phyloP scores from a whole-genome alignment of 2,329 filamentous ascomycete species.

The Macrophomina phaseolina region DNA sequence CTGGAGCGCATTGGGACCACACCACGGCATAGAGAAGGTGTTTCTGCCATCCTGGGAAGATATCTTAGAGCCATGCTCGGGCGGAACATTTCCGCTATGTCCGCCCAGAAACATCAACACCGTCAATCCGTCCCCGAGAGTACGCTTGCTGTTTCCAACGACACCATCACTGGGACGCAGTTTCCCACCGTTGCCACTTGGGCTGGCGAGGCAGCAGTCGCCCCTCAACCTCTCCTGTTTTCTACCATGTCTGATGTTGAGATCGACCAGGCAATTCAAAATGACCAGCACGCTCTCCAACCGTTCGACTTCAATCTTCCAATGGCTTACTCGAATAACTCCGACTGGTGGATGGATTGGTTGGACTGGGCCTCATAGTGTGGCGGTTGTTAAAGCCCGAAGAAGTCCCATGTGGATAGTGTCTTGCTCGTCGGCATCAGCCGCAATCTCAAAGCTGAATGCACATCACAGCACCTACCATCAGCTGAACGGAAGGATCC shows the following conservation, averaged over 20 bases:
- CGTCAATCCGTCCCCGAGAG: constrained; percentile 18
- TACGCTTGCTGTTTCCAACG: background rate
- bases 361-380: constrained; percentile 17
- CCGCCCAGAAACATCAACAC: constrained; percentile 37
- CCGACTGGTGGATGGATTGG: constrained; percentile 28
- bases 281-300: constrained; percentile 63
- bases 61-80: constrained; percentile 53
- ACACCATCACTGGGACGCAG: constrained; percentile 27
- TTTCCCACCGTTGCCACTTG: constrained; percentile 24
- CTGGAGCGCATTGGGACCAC: constrained; percentile 71
- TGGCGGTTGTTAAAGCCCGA: background rate
- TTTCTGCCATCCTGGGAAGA: constrained; percentile 65
- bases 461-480: no score
- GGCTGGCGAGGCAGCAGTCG: constrained; percentile 36
- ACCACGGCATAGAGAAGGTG: constrained; percentile 69
- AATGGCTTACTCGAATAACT: constrained; percentile 57
- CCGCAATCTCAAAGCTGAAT: no score
- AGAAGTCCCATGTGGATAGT: no score
- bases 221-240: constrained; percentile 64
- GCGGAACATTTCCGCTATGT: constrained; percentile 36
- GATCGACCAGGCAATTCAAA: constrained; percentile 69
- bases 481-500: no score
- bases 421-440: no score
- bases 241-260: constrained; percentile 74
- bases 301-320: constrained; percentile 61